Evolutionary conservation across 2,329 filamentous ascomycete species (phyloP), one percentile per base, ranked within the genome.

Genomic region (Rugonectria rugulosa): DNA sequence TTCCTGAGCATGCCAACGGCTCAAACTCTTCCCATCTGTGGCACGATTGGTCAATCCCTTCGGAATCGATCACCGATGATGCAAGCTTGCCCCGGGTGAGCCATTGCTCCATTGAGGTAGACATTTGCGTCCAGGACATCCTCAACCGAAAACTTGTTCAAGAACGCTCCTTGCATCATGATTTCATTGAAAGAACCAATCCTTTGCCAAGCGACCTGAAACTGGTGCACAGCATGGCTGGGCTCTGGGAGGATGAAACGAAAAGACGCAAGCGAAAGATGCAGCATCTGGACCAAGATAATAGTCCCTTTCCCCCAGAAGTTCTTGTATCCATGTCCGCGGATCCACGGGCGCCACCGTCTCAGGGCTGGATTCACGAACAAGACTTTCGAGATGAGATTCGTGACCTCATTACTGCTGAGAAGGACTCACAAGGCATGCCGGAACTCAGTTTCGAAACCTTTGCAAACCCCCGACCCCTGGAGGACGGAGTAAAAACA

Each of bases 341-440:
- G 6, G 90, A 95, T 72, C 79, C 87, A 26, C 84, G 92, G 48
- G 82, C 90, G 56, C 85, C 86, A 3, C 83, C 88, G 32, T 80
- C 85, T n/a, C 85, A 87, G n/a, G 88, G 87, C 0, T 99, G 95
- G 94, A 89, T 97, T 51, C 93, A 97, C 63, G 94, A 98, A 70
- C 87, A 91, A 41, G 93, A 97, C 68, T 94, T 89, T 68, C 80
- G 85, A 26, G 78, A 87, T 37, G 81, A 89, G 63, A 77, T 96
- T 2, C 73, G 78, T 24, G 76, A 82, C 21, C 78, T 96, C 20
- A 84, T 90, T 8, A 70, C 75, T 1, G 79, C 88, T 20, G 92
- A 97, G 70, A 82, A 78, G 56, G 73, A 73, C 5, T 75, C 73
- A 21, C 71, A 77, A 20, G 77, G 71, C 14, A 36, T 38, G 14